Evolutionary conservation across 2,329 filamentous ascomycete genomes (phyloP).

Genomic region (Ophiostoma perfectum): DNA sequence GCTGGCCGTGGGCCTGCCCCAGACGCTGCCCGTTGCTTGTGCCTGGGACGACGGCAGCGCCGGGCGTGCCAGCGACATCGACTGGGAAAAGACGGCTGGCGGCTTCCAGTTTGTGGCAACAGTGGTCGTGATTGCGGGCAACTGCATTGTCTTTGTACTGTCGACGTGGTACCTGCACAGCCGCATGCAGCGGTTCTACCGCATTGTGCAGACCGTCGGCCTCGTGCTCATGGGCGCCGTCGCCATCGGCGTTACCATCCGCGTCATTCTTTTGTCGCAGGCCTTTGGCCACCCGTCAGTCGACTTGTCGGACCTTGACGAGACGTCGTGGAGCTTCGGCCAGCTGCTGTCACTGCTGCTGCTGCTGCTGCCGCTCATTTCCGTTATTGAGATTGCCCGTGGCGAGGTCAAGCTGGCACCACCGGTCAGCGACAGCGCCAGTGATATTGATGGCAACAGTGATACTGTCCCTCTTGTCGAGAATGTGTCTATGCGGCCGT

Average conservation of each 20-base stretch:
- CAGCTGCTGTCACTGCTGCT: conserved; percentile 56
- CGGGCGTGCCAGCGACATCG: conserved; percentile 21
- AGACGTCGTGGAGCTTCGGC: conserved; percentile 58
- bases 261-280: conserved; percentile 53
- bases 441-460: not conserved
- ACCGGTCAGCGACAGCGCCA: conserved; percentile 38
- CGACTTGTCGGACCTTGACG: conserved; percentile 45
- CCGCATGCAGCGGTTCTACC: conserved; percentile 50
- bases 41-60: conserved; percentile 43
- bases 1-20: conserved; percentile 47
- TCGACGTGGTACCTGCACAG: conserved; percentile 62
- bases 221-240: conserved; percentile 52
- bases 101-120: conserved; percentile 53
- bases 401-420: conserved; percentile 42
- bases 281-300: conserved; percentile 54
- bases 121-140: conserved; percentile 55
- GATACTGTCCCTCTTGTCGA: conserved; percentile 35
- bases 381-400: conserved; percentile 50
- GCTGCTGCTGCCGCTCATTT: conserved; percentile 55
- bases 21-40: conserved; percentile 54
- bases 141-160: conserved; percentile 53
- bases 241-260: conserved; percentile 53
- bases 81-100: conserved; percentile 31
- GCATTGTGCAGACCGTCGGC: conserved; percentile 48
- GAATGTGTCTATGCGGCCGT: conserved; percentile 32